Conservation (phyloP, 2,329 filamentous ascomycete species). For the Venturia nashicola region DNA sequence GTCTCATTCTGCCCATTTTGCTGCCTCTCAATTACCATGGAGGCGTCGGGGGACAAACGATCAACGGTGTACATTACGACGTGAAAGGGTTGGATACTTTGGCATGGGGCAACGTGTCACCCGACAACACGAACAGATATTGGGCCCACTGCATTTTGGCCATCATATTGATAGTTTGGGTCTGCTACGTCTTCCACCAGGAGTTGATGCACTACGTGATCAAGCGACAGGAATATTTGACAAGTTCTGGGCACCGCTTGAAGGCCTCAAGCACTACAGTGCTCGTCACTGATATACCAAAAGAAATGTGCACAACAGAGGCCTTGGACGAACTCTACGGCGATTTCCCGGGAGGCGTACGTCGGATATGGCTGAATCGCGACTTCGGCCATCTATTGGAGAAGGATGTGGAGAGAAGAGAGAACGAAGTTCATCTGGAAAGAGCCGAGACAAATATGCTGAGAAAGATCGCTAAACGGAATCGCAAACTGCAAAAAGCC, state of each 20-base stretch:
- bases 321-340: slow-evolving; percentile 19
- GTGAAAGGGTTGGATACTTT: slow-evolving; percentile 55
- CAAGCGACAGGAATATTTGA: slow-evolving; percentile 19
- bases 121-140: slow-evolving; percentile 17
- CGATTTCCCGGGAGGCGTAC: slow-evolving; percentile 15
- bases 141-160: slow-evolving; percentile 22
- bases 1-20: slow-evolving; percentile 70
- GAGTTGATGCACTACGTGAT: slow-evolving; percentile 20
- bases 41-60: slow-evolving; percentile 13
- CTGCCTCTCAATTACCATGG: slow-evolving; percentile 63
- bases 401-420: slow-evolving; percentile 17
- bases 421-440: slow-evolving; percentile 19
- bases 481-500: slow-evolving; percentile 11
- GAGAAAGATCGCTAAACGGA: slow-evolving; percentile 13
- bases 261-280: slow-evolving; percentile 20
- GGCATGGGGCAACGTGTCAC: slow-evolving; percentile 61
- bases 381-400: slow-evolving; percentile 15
- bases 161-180: slow-evolving; percentile 17
- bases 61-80: slow-evolving; percentile 14
- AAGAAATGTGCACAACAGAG: slow-evolving; percentile 16
- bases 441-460: slow-evolving; percentile 18
- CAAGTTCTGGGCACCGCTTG: slow-evolving; percentile 17
- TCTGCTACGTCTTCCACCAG: slow-evolving; percentile 19
- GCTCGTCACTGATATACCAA: slow-evolving; percentile 22
- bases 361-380: slow-evolving; percentile 21